Conservation (phyloP, 441 rosid species). For the Syzygium malaccense region DNA sequence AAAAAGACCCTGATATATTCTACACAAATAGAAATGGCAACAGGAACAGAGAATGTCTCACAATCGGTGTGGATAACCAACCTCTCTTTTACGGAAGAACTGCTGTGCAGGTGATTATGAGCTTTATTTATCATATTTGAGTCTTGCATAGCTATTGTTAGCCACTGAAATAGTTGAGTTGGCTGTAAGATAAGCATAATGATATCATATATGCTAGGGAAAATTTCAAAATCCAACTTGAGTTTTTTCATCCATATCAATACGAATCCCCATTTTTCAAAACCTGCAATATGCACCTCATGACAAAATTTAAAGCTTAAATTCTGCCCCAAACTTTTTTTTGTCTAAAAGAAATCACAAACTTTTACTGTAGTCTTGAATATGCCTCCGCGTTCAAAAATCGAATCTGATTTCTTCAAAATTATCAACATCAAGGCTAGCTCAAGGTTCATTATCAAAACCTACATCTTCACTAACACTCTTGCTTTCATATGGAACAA, state of each 20-base stretch:
- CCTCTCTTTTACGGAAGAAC: constrained; percentile 58
- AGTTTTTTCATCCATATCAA: background rate
- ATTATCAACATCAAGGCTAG: background rate
- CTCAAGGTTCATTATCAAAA: background rate
- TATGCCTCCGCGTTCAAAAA: background rate
- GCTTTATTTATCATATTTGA: background rate
- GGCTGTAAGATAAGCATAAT: background rate
- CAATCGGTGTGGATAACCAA: constrained; percentile 52
- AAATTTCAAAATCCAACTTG: background rate
- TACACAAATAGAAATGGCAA: constrained; percentile 50
- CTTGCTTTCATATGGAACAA: background rate
- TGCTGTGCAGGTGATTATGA: constrained; percentile 42
- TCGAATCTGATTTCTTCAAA: too few relatives aligned
- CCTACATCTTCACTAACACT: background rate
- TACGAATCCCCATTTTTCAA: background rate
- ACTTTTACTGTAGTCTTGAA: too few relatives aligned
- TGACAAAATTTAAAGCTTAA: background rate
- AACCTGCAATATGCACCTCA: background rate
- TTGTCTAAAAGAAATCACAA: background rate
- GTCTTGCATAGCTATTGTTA: background rate
- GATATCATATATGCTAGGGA: background rate
- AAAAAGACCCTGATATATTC: constrained; percentile 50
- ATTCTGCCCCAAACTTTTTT: background rate
- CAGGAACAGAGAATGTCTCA: constrained; percentile 53
- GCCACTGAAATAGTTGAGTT: background rate